Base-by-base conservation (phyloP, 129 eudicot species). In the Tagetes patula region DNA sequence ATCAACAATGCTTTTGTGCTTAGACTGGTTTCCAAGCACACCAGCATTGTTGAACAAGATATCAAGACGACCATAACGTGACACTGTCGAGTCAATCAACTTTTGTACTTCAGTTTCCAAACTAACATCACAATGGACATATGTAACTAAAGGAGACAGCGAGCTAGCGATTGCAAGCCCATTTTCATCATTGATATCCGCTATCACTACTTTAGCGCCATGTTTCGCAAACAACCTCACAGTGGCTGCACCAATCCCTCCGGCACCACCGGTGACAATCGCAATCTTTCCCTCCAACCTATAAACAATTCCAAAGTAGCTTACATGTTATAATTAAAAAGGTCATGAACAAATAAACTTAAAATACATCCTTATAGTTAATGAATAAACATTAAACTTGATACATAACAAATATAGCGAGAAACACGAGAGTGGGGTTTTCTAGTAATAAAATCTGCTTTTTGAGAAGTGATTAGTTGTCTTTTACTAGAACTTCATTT, bases 231-330 rank as follows among this genome's bases (percentile, higher is more conserved):
- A 93, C 32, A 93, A 81, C 64, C 85, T 84, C 11, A 83, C 91
- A 0, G 96, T 90, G 5, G 90, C 98, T 54, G 83, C 92, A 1
- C 96, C 98, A 7, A 93, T 93, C 62, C 98, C 98, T 37, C 88
- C 82, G 4, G 98, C 96, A 3, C 93, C 98, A 5, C 98, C 98
- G 3, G 98, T 93, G 11, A 93, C 86, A 10, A 93, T 89, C 2
- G 96, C 98, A 32, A 93, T 73, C 79, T 93, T 93, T 6, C 98
- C 98, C 52, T 93, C 96, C 86, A 93, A 75, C 80, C 98, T 90
- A 65, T 56, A 75, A 41, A 73, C 56, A 60, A 40, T 12, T n/a
- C 59, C 54, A 37, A 20, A 65, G 11, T 7, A 8, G 38, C 8
- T 65, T 65, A 20, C 27, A 20, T 20, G 27, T 20, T 20, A 20